Conservation (phyloP, 176 grass and related monocot species). For the Urochloa ruziziensis region DNA sequence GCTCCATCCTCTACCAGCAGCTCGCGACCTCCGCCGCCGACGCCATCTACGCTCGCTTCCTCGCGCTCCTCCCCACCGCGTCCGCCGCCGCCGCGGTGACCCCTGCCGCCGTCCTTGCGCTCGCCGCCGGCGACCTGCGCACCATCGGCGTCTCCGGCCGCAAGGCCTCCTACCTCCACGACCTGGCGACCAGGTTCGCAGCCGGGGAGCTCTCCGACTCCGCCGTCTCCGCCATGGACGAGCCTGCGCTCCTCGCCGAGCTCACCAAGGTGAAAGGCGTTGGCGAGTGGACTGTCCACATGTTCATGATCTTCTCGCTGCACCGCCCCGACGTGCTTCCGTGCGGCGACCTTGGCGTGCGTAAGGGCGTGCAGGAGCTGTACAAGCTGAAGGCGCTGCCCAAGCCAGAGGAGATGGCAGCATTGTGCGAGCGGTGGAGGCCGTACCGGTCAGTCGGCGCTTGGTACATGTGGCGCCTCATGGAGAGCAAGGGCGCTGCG, state of each 20-base stretch:
- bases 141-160: conserved; percentile 61
- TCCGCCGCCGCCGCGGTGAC: conserved; percentile 1
- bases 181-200: conserved; percentile 43
- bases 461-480: conserved; percentile 77
- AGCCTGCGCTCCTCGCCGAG: conserved; percentile 41
- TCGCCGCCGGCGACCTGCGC: conserved; percentile 50
- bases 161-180: conserved; percentile 59
- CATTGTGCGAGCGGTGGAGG: conserved; percentile 48
- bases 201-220: conserved; percentile 48
- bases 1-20: conserved; percentile 63
- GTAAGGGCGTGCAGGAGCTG: conserved; percentile 67
- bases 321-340: conserved; percentile 72
- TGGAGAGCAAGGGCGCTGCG: conserved; percentile 44
- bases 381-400: conserved; percentile 52
- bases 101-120: conserved; percentile 46
- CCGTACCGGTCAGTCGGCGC: conserved; percentile 65
- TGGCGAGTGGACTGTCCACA: conserved; percentile 67
- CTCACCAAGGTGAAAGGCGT: conserved; percentile 55
- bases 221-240: conserved; percentile 43
- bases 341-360: conserved; percentile 59
- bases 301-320: conserved; percentile 85
- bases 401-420: conserved; percentile 55
- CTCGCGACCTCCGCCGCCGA: conserved; percentile 48
- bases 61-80: conserved; percentile 29
- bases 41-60: conserved; percentile 61